Evolutionary conservation across 495 filamentous ascomycete genomes (phyloP).

Genomic region (Lasiosphaeria miniovina): DNA sequence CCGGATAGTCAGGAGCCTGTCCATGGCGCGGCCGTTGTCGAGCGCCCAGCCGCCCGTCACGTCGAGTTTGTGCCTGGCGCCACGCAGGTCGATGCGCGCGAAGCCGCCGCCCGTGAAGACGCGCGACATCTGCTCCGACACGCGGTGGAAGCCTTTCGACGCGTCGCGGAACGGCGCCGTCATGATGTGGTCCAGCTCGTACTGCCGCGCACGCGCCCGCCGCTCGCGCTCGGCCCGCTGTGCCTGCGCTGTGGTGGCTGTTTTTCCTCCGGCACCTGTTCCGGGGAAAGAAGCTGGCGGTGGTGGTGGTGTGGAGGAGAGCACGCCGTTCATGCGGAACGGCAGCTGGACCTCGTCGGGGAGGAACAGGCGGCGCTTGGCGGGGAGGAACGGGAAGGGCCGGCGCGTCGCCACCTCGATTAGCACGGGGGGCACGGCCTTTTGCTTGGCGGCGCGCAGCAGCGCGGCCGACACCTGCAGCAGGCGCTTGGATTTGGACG

Average conservation of each 20-base stretch:
- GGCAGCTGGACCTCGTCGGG: constrained; percentile 38
- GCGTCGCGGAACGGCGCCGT: constrained; percentile 49
- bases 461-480: too few species aligned
- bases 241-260: constrained; percentile 12
- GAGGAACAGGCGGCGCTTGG: constrained; percentile 30
- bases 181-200: constrained; percentile 46
- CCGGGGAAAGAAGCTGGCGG: background rate
- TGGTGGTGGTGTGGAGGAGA: constrained; percentile 1
- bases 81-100: constrained; percentile 35
- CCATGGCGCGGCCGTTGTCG: constrained; percentile 50
- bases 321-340: constrained; percentile 33
- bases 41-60: constrained; percentile 47
- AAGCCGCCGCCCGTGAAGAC: constrained; percentile 49
- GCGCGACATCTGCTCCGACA: constrained; percentile 35
- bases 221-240: constrained; percentile 28
- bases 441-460: too few species aligned
- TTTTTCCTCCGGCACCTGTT: background rate
- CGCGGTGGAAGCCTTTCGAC: constrained; percentile 22
- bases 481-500: background rate
- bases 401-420: constrained; percentile 39
- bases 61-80: constrained; percentile 47
- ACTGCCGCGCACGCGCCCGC: constrained; percentile 35
- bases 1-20: constrained; percentile 39
- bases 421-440: constrained; percentile 20
- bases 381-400: constrained; percentile 32